phyloP scores from a whole-genome alignment of 352 stramenopile genomes.

The Pythium monospermum region DNA sequence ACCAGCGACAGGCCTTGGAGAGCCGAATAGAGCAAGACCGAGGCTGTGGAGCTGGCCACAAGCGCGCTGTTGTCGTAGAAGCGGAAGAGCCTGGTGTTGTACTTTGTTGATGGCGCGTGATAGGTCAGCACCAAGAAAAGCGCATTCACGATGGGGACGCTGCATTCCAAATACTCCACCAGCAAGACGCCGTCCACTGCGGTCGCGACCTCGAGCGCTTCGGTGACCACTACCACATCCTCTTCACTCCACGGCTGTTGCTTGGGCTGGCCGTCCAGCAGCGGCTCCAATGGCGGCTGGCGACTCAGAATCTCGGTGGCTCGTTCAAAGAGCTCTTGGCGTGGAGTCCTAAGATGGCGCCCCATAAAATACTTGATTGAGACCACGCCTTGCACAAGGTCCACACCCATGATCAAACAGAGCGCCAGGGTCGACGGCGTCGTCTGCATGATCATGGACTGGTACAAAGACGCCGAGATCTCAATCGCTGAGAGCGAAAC shows the following conservation, averaged over 20 bases:
- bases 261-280: background rate
- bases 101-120: slow-evolving; percentile 2
- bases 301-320: background rate
- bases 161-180: slow-evolving; percentile 21
- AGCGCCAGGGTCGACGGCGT: background rate
- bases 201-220: slow-evolving; percentile 8
- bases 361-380: slow-evolving; percentile 7
- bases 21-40: slow-evolving; percentile 13
- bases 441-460: slow-evolving; percentile 14
- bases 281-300: too few relatives aligned
- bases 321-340: background rate
- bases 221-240: slow-evolving; percentile 2
- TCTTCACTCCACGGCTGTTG: background rate
- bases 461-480: slow-evolving; percentile 9
- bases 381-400: slow-evolving; percentile 4
- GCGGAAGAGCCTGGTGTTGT: slow-evolving; percentile 13
- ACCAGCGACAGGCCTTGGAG: slow-evolving; percentile 9
- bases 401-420: slow-evolving; percentile 1
- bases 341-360: background rate
- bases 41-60: slow-evolving; percentile 4
- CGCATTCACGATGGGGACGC: slow-evolving; percentile 8
- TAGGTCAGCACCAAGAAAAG: slow-evolving; percentile 13
- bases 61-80: slow-evolving; percentile 11
- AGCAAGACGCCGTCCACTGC: slow-evolving; percentile 9
- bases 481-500: slow-evolving; percentile 1